A percentile compares a stretch with the other conserved stretches of the same genome.
These are phyloP conservation scores for Cadophora malorum DNA, from an alignment of 2,329 filamentous ascomycete genomes.

Conservation along the genomic window DNA sequence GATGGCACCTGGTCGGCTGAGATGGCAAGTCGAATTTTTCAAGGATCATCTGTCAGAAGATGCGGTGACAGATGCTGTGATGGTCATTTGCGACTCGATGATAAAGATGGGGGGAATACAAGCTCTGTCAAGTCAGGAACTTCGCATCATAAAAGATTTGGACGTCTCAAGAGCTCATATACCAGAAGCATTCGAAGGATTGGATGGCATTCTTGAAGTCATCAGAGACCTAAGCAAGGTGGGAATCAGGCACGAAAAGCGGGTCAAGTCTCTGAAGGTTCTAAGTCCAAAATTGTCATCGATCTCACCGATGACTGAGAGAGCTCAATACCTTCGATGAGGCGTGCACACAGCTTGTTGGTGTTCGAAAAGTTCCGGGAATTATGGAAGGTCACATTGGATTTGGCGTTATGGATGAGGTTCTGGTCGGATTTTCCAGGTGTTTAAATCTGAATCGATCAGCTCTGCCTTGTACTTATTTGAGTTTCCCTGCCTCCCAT, in stretches of 20 bases:
- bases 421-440: not conserved
- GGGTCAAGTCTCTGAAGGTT: not conserved
- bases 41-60: slow-evolving; percentile 27
- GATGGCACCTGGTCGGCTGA: slow-evolving; percentile 5
- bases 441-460: not conserved
- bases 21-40: slow-evolving; percentile 23
- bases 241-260: slow-evolving; percentile 8
- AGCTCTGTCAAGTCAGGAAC: slow-evolving; percentile 13
- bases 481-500: not conserved
- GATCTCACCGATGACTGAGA: slow-evolving; percentile 23
- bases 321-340: too few species aligned
- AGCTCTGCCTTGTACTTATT: not conserved
- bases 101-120: slow-evolving; percentile 14
- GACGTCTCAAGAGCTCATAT: slow-evolving; percentile 17
- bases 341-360: too few species aligned
- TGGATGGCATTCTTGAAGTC: slow-evolving; percentile 23
- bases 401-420: not conserved
- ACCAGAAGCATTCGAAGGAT: slow-evolving; percentile 22
- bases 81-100: slow-evolving; percentile 23
- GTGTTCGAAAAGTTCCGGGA: too few species aligned
- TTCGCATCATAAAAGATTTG: slow-evolving; percentile 16
- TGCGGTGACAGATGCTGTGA: slow-evolving; percentile 27
- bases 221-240: slow-evolving; percentile 14
- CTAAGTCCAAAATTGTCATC: slow-evolving; percentile 13
- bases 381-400: not conserved